Evolutionary conservation across 306 rosid genomes (phyloP).

Genomic region (Albizia julibrissin): DNA sequence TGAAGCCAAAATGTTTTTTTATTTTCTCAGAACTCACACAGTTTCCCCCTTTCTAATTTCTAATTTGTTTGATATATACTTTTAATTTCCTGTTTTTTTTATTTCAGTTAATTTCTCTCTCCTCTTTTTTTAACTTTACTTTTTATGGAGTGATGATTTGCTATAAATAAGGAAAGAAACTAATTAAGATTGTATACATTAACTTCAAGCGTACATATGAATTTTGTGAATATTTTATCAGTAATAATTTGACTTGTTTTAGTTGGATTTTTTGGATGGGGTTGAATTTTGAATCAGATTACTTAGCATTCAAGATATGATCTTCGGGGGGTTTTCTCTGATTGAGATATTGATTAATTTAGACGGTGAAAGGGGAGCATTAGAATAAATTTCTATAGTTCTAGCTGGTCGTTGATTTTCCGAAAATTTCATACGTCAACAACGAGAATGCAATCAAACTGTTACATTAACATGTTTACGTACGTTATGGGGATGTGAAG

Average conservation of each 20-base stretch:
- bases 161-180: background rate
- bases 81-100: no score
- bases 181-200: background rate
- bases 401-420: background rate
- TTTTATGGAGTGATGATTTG: background rate
- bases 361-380: background rate
- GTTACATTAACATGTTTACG: background rate
- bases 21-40: background rate
- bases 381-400: background rate
- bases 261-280: background rate
- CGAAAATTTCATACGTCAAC: background rate
- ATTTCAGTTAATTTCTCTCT: background rate
- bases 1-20: background rate
- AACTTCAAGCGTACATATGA: background rate
- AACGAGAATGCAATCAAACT: background rate
- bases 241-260: background rate
- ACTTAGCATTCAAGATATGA: background rate
- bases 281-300: background rate
- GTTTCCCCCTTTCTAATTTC: background rate
- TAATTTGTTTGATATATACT: background rate
- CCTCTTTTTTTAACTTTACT: background rate
- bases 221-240: background rate
- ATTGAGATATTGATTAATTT: background rate
- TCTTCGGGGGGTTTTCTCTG: background rate
- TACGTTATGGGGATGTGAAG: background rate